These are phyloP conservation scores for Cladosporium sp. DNA, from an alignment of 2,329 filamentous ascomycete genomes.

Conservation along the genomic window DNA sequence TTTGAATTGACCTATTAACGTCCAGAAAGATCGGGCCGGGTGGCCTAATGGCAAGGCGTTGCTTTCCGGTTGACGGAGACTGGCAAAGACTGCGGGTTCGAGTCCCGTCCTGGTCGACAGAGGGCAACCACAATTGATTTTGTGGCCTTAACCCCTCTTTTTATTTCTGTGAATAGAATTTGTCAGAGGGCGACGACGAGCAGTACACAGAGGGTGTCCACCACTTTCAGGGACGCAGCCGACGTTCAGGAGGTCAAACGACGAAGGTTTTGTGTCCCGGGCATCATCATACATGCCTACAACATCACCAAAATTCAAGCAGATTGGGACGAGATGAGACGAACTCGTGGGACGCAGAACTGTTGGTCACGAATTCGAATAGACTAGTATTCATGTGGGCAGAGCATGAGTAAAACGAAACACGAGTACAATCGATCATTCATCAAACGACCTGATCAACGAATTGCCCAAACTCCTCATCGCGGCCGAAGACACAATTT, in stretches of 20 bases:
- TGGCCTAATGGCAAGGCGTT: conserved; percentile 21
- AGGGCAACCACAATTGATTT: no score
- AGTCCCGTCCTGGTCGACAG: conserved; percentile 10
- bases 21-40: not conserved
- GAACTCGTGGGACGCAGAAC: not conserved
- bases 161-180: not conserved
- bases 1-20: not conserved
- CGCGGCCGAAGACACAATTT: not conserved
- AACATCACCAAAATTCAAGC: not conserved
- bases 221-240: not conserved
- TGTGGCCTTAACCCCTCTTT: not conserved
- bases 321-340: not conserved
- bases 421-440: not conserved
- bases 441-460: not conserved
- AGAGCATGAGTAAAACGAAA: not conserved
- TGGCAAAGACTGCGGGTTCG: conserved; percentile 21
- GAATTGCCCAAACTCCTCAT: not conserved
- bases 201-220: not conserved
- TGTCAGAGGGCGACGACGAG: not conserved
- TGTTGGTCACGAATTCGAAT: not conserved
- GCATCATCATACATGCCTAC: no score
- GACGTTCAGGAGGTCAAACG: not conserved
- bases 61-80: conserved; percentile 13
- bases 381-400: not conserved
- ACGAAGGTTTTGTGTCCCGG: not conserved